A percentile compares a stretch with the other conserved stretches of the same genome.
These are phyloP conservation scores for Lipomyces yamadae DNA, from an alignment of 805 yeast genomes.

Conservation along the genomic window DNA sequence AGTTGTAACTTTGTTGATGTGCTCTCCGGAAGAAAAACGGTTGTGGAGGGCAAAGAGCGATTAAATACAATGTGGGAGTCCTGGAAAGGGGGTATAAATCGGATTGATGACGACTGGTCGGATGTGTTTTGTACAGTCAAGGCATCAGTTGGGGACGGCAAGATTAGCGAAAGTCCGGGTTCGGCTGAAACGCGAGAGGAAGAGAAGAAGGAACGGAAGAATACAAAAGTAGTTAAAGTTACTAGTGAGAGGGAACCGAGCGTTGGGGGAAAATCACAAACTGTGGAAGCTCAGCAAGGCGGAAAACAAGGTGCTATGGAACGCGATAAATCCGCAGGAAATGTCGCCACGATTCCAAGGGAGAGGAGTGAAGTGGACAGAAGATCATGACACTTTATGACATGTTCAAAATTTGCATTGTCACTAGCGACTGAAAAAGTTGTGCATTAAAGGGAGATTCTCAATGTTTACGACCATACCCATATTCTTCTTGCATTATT, in stretches of 20 bases:
- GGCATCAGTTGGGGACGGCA: background rate
- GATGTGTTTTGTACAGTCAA: conserved; percentile 28
- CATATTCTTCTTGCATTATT: too few relatives aligned
- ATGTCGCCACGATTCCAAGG: background rate
- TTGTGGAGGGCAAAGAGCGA: background rate
- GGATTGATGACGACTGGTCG: conserved; percentile 34
- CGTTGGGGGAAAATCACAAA: background rate
- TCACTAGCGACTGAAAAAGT: too few relatives aligned
- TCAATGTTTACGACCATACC: too few relatives aligned
- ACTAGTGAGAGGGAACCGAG: background rate
- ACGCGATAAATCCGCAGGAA: background rate
- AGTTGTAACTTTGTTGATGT: conserved; percentile 12
- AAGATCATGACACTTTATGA: background rate
- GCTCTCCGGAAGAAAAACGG: background rate
- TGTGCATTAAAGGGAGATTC: too few relatives aligned
- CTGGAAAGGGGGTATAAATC: background rate
- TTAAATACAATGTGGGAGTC: too few relatives aligned
- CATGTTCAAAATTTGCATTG: too few relatives aligned
- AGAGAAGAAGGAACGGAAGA: background rate
- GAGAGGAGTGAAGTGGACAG: background rate
- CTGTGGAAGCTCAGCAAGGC: background rate
- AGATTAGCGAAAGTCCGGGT: background rate
- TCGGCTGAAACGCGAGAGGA: conserved; percentile 2
- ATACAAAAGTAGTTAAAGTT: background rate
- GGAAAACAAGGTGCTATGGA: background rate